Conservation (phyloP, 208 protist genomes). For the Vickermania ingenoplastis region DNA sequence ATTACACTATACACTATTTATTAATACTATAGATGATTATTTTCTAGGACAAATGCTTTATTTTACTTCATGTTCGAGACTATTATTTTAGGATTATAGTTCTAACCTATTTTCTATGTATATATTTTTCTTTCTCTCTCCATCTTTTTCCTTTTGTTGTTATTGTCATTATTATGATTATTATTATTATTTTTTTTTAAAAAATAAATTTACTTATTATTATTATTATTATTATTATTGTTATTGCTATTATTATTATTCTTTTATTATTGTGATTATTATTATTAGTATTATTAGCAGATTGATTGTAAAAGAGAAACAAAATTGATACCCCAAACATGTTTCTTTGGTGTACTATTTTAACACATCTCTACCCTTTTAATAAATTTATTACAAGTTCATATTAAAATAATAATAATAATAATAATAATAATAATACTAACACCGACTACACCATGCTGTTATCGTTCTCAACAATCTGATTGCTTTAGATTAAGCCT, state of each 20-base stretch:
- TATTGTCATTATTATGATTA: not conserved
- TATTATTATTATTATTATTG: constrained; percentile 3
- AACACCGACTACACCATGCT: no score
- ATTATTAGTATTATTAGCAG: not conserved
- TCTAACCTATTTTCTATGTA: not conserved
- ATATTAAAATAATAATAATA: no score
- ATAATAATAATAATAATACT: no score
- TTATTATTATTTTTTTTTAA: constrained; percentile 3
- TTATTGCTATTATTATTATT: constrained; percentile 4
- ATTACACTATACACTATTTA: not conserved
- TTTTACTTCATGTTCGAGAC: constrained; percentile 2
- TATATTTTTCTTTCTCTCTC: constrained; percentile 7
- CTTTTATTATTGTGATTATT: constrained; percentile 7
- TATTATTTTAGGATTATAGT: not conserved
- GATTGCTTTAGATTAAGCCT: no score
- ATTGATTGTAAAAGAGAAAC: not conserved
- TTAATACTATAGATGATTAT: not conserved
- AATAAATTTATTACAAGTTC: no score
- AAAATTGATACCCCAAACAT: no score
- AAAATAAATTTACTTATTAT: not conserved
- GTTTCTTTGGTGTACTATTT: not conserved
- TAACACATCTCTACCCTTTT: not conserved
- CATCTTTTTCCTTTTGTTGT: constrained; percentile 1
- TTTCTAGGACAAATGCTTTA: not conserved
- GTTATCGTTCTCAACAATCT: no score